These are phyloP conservation scores for Trichoderma sp. DNA, from an alignment of 2,329 filamentous ascomycete genomes.

Conservation along the genomic window DNA sequence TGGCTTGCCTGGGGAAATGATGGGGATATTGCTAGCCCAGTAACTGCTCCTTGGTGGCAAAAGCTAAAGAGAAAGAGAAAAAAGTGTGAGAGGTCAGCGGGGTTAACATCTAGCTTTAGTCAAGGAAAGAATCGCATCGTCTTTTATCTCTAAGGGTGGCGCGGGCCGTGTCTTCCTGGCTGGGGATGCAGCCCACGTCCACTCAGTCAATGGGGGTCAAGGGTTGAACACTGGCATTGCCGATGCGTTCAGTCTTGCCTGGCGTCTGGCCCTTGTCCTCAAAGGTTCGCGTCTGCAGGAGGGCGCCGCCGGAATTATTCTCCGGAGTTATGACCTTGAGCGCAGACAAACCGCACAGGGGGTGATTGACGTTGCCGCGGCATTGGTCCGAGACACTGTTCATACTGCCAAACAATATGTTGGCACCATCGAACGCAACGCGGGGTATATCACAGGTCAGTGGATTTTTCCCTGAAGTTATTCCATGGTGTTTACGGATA, in stretches of 20 bases:
- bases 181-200: slow-evolving; percentile 56
- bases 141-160: slow-evolving; percentile 39
- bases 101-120: slow-evolving; percentile 28
- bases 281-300: slow-evolving; percentile 26
- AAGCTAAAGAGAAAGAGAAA: neutral
- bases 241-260: slow-evolving; percentile 53
- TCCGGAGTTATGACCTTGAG: slow-evolving; percentile 45
- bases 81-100: neutral
- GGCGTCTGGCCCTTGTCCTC: slow-evolving; percentile 43
- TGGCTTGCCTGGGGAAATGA: neutral
- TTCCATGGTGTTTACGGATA: neutral
- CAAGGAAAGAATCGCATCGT: slow-evolving; percentile 40
- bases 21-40: neutral
- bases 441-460: slow-evolving; percentile 46
- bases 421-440: slow-evolving; percentile 45
- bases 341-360: slow-evolving; percentile 41
- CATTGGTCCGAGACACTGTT: slow-evolving; percentile 44
- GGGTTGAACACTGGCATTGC: slow-evolving; percentile 58
- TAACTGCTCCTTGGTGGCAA: neutral
- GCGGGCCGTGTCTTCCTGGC: slow-evolving; percentile 48
- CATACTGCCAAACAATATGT: slow-evolving; percentile 45
- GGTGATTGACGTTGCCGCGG: slow-evolving; percentile 46
- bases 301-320: slow-evolving; percentile 27
- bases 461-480: neutral
- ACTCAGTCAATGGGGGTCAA: slow-evolving; percentile 54